A percentile compares a stretch with the other conserved stretches of the same genome.
phyloP scores from a whole-genome alignment of 306 rosid species.

The Casuarina equisetifolia region DNA sequence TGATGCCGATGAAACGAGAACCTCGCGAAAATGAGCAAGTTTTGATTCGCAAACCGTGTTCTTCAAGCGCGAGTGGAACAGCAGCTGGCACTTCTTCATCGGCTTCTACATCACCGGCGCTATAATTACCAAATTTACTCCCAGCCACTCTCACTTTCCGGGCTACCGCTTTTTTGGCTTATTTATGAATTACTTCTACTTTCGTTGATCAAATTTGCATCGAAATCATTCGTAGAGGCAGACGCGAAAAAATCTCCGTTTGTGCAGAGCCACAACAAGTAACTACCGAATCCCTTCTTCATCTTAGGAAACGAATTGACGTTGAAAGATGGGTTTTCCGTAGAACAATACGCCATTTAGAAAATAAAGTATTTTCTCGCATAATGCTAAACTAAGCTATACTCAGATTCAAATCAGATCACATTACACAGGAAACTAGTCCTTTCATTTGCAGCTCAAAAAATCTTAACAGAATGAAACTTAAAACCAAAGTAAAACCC shows the following conservation, averaged over 20 bases:
- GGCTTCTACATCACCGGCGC: constrained; percentile 63
- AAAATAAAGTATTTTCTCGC: no score
- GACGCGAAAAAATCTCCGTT: constrained; percentile 16
- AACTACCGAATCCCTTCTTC: background rate
- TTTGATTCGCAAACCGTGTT: constrained; percentile 87
- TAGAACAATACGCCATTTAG: no score
- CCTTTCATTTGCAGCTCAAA: background rate
- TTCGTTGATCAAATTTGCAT: background rate
- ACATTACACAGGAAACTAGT: no score
- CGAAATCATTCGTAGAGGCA: constrained; percentile 11
- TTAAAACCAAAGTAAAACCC: background rate
- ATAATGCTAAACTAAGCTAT: no score
- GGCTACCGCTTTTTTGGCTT: background rate
- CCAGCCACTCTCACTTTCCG: constrained; percentile 31
- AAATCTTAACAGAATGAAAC: background rate
- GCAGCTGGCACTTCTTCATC: constrained; percentile 77
- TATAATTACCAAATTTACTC: constrained; percentile 60
- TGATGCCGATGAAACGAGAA: background rate
- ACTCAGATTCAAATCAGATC: no score
- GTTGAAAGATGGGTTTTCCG: no score
- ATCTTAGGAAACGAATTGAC: no score
- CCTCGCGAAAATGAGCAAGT: constrained; percentile 40
- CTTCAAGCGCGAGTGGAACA: constrained; percentile 81
- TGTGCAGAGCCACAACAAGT: constrained; percentile 21
- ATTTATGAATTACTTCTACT: background rate